Percentiles rank a stretch among this genome's conserved stretches.
Conservation (phyloP, 345 rosid species). For the Noccaea bulbosa region DNA sequence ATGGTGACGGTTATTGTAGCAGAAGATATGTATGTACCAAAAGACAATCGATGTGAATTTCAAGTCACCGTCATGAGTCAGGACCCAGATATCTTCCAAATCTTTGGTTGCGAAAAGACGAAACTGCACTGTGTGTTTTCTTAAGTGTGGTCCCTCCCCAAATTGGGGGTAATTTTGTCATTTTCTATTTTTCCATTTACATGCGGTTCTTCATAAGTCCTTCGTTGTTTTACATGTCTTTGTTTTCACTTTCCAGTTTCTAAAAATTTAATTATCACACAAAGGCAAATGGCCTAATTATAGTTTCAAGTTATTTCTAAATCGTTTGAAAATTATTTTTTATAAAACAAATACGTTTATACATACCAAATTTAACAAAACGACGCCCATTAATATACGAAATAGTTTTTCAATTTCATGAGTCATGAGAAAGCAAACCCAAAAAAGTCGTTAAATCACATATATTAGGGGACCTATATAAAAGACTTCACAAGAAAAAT, state of each 20-base stretch:
- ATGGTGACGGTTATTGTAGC: conserved; percentile 28
- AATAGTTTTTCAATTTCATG: neutral
- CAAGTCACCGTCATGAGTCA: conserved; percentile 22
- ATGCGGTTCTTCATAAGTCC: neutral
- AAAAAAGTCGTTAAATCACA: neutral
- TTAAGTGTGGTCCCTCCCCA: conserved; percentile 22
- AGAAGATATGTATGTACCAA: conserved; percentile 17
- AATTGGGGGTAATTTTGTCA: conserved; percentile 5
- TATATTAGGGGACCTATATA: neutral
- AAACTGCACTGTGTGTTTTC: conserved; percentile 12
- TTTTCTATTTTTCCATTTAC: neutral
- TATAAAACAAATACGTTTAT: neutral
- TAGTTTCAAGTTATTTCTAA: neutral
- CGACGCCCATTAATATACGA: no score
- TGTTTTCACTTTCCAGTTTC: conserved; percentile 1
- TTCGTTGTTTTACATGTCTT: neutral
- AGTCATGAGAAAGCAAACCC: neutral
- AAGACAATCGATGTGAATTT: conserved; percentile 18
- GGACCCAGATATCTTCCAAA: conserved; percentile 39
- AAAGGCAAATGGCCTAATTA: neutral
- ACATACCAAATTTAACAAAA: neutral
- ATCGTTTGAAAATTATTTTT: neutral
- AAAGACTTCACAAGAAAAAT: conserved; percentile 4
- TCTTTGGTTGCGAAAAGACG: conserved; percentile 29
- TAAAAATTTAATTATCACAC: neutral